Conservation (phyloP, 495 filamentous ascomycete genomes). For the Penicillium macrosclerotiorum region DNA sequence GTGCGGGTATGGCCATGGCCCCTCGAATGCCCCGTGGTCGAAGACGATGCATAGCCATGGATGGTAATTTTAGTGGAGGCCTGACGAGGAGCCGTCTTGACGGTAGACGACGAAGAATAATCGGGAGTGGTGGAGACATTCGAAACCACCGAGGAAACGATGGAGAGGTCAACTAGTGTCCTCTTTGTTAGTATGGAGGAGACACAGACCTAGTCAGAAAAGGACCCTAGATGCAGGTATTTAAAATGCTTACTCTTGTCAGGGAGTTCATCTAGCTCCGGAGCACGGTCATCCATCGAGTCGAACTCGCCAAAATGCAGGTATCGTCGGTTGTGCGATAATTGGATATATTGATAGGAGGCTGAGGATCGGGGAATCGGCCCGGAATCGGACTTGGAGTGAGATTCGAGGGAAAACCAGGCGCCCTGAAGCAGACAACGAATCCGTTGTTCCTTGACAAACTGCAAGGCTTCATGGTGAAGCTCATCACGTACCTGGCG, state of each 20-base stretch:
- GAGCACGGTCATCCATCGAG: conserved; percentile 58
- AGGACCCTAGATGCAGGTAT: no score
- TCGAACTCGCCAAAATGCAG: conserved; percentile 92
- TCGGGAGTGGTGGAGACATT: conserved; percentile 69
- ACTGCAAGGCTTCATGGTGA: conserved; percentile 87
- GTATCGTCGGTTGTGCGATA: conserved; percentile 88
- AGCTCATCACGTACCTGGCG: conserved; percentile 89
- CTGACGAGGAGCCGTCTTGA: conserved; percentile 48
- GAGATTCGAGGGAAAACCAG: conserved; percentile 73
- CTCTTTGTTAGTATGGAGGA: no score
- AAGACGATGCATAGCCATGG: conserved; percentile 59
- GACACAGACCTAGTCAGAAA: no score
- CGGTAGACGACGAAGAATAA: conserved; percentile 52
- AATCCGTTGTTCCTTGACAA: conserved; percentile 94
- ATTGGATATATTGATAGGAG: conserved; percentile 76
- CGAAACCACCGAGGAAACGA: conserved; percentile 87
- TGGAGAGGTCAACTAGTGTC: conserved; percentile 81
- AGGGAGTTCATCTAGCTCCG: conserved; percentile 67
- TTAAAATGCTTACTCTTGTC: conserved; percentile 76
- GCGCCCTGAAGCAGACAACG: conserved; percentile 85
- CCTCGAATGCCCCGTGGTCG: conserved; percentile 27
- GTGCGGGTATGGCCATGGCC: conserved; percentile 32
- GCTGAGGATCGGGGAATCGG: conserved; percentile 36
- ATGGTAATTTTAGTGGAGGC: conserved; percentile 88
- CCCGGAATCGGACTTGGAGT: conserved; percentile 35